Evolutionary conservation across 352 stramenopile species (phyloP), one percentile per base, ranked within the genome.

Genomic region (Globisporangium sylvaticum): DNA sequence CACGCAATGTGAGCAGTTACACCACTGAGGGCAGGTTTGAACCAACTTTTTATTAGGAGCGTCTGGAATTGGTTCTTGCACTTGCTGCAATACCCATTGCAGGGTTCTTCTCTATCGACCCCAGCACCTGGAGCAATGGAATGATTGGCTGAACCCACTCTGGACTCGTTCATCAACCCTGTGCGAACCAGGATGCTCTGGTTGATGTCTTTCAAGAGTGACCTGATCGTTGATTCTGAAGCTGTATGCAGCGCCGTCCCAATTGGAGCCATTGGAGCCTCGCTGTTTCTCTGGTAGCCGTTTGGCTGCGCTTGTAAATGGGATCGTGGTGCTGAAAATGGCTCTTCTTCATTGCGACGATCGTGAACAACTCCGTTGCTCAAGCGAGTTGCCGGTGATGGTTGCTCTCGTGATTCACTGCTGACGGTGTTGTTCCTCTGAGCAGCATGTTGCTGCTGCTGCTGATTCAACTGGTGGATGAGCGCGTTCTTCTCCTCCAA

Each of bases 401-500:
- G 4, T 25, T 53, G 44, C 44, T 53, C 20, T 52, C n/a, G n/a
- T n/a, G 44, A n/a, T 24, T n/a, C n/a, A 10, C 1, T 9, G 54
- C 9, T 8, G 18, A 18, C 0, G 15, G 2, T 18, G 27, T 39
- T 24, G 8, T 42, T 24, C 5, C 8, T 46, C 9, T 54, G 22
- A 12, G 3, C 14, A 22, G 10, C 15, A 22, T 24, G 37, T 7
- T 65, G 44, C 31, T 87, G 66, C 15, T 79, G 63, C 29, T 69
- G 67, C 29, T 76, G 62, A 10, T 69, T 78, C 48, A 90, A 70
- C 31, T 71, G 68, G 15, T 81, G 70, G 32, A 94, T 88, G 57
- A 79, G 64, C 22, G 81, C 74, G 57, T 94, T 94, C 64, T 95
- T 95, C 61, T 94, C 87, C 22, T 75, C 67, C 6, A 92, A 37